Evolutionary conservation across 305 asterid species (phyloP), one percentile per base, ranked within the genome.

Genomic region (Fraxinus platypoda): DNA sequence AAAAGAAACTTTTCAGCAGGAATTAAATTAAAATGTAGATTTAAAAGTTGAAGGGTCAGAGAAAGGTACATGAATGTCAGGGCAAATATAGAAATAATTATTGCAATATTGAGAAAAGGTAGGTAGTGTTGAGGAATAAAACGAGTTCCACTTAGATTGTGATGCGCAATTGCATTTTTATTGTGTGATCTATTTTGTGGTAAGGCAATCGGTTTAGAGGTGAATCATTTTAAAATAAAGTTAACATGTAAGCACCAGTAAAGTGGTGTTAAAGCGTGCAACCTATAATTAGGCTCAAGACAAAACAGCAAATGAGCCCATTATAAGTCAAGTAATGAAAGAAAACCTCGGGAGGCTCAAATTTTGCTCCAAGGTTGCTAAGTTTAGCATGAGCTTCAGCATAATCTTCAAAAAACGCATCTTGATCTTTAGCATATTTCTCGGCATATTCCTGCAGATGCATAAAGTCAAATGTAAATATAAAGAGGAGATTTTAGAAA

Each of bases 321-420:
- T 23, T 4, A 62, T 23, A 41, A 71, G 75, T 76, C 31, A 78
- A 43, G 34, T 31, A 35, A 64, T 68, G 46, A 13, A 15, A 78
- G 59, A 83, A 25, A 78, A 95, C 99, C 97, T 95, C 93, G 33
- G 97, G 91, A 76, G 99, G 98, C 81, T 93, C 97, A 89, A 95
- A 95, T 87, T 93, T 95, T 76, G 99, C 97, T 83, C 99, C 98
- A 88, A 89, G 91, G 87, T 90, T 94, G 91, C 98, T 94, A 78
- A 95, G 98, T 87, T 94, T 94, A 79, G 99, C 98, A 92, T 95
- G 99, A 76, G 98, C 97, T 86, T 91, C 94, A 46, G 98, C 98
- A 59, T 95, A 94, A 85, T 93, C 98, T 79, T 92, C 90, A 84
- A 94, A 93, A 84, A 95, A 95, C 75, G 92, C 97, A 62, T 90